Conservation (phyloP, 768 basidiomycete genomes). For the Boletus subparvulus region DNA sequence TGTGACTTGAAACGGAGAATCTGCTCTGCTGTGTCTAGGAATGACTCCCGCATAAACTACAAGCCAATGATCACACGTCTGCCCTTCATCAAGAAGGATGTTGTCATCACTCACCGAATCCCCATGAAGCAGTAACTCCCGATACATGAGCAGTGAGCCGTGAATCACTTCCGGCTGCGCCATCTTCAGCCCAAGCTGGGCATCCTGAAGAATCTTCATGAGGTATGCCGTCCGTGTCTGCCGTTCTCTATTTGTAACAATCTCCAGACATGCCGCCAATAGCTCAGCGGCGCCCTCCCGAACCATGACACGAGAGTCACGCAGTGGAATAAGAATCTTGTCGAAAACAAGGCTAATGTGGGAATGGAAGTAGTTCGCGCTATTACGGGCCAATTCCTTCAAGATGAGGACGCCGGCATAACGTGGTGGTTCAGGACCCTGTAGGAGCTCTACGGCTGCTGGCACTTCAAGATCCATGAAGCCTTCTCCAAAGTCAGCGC, state of each 20-base stretch:
- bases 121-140: conserved; percentile 89
- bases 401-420: conserved; percentile 94
- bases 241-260: conserved; percentile 73
- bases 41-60: conserved; percentile 87
- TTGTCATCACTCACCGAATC: conserved; percentile 67
- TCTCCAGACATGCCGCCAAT: conserved; percentile 89
- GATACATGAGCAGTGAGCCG: conserved; percentile 88
- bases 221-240: conserved; percentile 66
- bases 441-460: conserved; percentile 76
- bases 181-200: conserved; percentile 77
- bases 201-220: conserved; percentile 83
- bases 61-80: conserved; percentile 3
- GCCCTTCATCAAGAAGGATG: not conserved
- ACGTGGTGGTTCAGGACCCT: conserved; percentile 74
- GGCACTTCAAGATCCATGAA: conserved; percentile 92
- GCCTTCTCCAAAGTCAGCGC: conserved; percentile 78
- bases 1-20: conserved; percentile 87
- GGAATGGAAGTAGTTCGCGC: conserved; percentile 82
- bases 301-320: conserved; percentile 87
- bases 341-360: conserved; percentile 88
- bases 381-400: conserved; percentile 90
- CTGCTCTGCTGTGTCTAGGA: conserved; percentile 83
- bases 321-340: conserved; percentile 86
- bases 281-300: conserved; percentile 92
- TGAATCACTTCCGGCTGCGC: conserved; percentile 87